phyloP scores from a whole-genome alignment of 1,284 basidiomycete species.

The Ganoderma sp. region DNA sequence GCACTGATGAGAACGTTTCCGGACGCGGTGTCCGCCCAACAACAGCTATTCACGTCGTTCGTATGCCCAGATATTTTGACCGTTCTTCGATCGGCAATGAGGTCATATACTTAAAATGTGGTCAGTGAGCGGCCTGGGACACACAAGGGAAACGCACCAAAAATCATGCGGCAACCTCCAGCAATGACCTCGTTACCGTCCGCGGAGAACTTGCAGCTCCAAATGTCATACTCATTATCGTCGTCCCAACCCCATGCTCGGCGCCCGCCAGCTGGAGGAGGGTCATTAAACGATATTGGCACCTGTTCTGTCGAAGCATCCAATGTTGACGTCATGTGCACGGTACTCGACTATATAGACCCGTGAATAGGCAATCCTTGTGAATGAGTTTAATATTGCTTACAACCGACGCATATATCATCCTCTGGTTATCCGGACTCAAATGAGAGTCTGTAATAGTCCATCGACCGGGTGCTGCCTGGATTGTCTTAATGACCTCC shows the following conservation, averaged over 20 bases:
- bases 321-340: constrained; percentile 86
- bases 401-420: constrained; percentile 92
- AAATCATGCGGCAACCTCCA: constrained; percentile 77
- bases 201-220: constrained; percentile 94
- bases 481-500: constrained; percentile 79
- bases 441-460: constrained; percentile 96
- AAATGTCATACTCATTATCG: constrained; percentile 76
- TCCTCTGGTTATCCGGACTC: constrained; percentile 89
- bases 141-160: constrained; percentile 55
- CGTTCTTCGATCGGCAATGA: constrained; percentile 78
- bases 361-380: neutral
- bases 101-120: constrained; percentile 82
- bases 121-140: neutral
- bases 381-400: constrained; percentile 31
- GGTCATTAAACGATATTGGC: constrained; percentile 75
- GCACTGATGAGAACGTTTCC: constrained; percentile 95
- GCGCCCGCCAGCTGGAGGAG: constrained; percentile 36
- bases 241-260: constrained; percentile 45
- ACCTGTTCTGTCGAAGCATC: constrained; percentile 75
- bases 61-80: constrained; percentile 86
- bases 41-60: constrained; percentile 95
- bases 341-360: constrained; percentile 63
- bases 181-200: constrained; percentile 92
- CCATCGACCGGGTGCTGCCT: constrained; percentile 81
- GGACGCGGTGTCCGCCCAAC: constrained; percentile 91